phyloP scores from a whole-genome alignment of 805 yeast species.

The Teunomyces barrocoloradensis region DNA sequence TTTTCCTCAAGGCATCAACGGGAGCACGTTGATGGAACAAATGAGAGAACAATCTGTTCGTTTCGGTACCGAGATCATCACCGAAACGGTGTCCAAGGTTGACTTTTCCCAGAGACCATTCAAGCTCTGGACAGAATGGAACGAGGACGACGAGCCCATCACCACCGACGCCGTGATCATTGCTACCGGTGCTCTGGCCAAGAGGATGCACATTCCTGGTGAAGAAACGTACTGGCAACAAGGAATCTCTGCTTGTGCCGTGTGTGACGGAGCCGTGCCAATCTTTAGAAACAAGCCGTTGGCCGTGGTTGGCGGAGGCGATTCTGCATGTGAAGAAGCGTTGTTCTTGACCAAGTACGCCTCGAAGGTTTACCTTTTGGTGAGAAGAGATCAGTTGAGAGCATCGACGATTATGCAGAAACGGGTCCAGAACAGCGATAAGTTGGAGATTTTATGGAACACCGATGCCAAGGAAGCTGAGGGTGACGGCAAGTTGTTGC shows the following conservation, averaged over 20 bases:
- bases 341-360: slow-evolving; percentile 95
- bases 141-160: slow-evolving; percentile 86
- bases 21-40: slow-evolving; percentile 84
- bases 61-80: slow-evolving; percentile 91
- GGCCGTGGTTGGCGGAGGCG: slow-evolving; percentile 99
- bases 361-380: slow-evolving; percentile 88
- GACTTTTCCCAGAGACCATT: slow-evolving; percentile 88
- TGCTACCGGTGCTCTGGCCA: slow-evolving; percentile 98
- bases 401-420: slow-evolving; percentile 97
- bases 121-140: slow-evolving; percentile 95
- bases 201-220: slow-evolving; percentile 90
- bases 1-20: slow-evolving; percentile 89
- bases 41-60: slow-evolving; percentile 86
- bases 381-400: slow-evolving; percentile 90
- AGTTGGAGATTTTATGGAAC: slow-evolving; percentile 87
- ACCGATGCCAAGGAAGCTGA: slow-evolving; percentile 83
- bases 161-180: slow-evolving; percentile 90
- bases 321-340: slow-evolving; percentile 99
- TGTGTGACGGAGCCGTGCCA: slow-evolving; percentile 99
- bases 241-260: slow-evolving; percentile 99
- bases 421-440: slow-evolving; percentile 79
- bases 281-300: slow-evolving; percentile 96
- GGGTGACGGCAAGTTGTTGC: slow-evolving; percentile 88
- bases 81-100: slow-evolving; percentile 92
- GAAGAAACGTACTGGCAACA: slow-evolving; percentile 98